Percentiles rank a stretch among this genome's conserved stretches.
These are phyloP conservation scores for Chenopodium berlandieri DNA, from an alignment of 148 eudicot genomes.

Conservation along the genomic window DNA sequence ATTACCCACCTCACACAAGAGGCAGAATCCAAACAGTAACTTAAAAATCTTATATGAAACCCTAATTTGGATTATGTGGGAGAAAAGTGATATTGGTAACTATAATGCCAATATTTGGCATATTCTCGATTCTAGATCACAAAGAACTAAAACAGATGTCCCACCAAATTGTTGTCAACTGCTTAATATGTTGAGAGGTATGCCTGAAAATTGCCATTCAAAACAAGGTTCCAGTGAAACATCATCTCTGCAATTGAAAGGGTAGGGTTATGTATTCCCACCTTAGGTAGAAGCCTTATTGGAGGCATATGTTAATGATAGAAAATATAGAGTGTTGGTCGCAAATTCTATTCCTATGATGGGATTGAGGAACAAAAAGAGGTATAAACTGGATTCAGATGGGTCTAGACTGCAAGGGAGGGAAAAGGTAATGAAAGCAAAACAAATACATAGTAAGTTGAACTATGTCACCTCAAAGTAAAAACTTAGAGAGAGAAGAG, in stretches of 20 bases:
- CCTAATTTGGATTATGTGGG: too few species aligned
- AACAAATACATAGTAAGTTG: not conserved
- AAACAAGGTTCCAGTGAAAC: not conserved
- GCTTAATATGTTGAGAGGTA: too few species aligned
- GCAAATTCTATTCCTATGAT: not conserved
- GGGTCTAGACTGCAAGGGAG: conserved; percentile 3
- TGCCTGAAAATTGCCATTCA: not conserved
- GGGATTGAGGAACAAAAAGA: not conserved
- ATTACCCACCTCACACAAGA: not conserved
- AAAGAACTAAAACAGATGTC: not conserved
- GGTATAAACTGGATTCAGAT: not conserved
- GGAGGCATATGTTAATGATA: not conserved
- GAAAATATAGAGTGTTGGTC: not conserved
- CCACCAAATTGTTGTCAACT: not conserved
- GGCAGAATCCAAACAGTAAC: not conserved
- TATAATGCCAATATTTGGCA: not conserved
- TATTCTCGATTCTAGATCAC: not conserved
- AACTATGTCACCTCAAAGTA: not conserved
- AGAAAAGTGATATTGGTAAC: not conserved
- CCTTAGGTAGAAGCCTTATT: not conserved
- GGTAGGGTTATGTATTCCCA: not conserved
- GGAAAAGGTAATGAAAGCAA: not conserved
- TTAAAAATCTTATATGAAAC: not conserved
- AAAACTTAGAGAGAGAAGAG: not conserved
- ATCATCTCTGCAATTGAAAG: not conserved